Base-by-base conservation (phyloP, 805 yeast genomes). In the Kazachstania taianensis region DNA sequence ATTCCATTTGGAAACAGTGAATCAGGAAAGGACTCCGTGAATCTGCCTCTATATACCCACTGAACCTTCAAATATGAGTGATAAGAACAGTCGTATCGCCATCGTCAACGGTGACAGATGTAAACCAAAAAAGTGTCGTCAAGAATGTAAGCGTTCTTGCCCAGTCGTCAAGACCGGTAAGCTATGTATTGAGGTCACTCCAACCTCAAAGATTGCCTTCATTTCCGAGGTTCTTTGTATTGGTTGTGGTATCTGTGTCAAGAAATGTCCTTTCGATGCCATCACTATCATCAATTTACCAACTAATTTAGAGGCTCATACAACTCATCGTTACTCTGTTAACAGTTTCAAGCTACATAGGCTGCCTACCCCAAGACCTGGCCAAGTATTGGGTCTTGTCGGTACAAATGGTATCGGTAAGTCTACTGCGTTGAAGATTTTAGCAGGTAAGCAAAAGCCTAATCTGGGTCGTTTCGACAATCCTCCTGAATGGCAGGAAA, bases 321-420 rank as follows among this genome's bases (percentile, higher is more conserved):
- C 87, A 38, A 86, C 97, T 26, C 97, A 92, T 63, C 78, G 98
- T 69, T 92, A 92, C 63, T 84, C 96, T 33, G 98, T 97, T 37
- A 92, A 92, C 63, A 84, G 96, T 38, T 92, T 92, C 77, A 92
- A 92, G 63, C 73, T 92, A 55, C 98, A 92, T 62, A 75, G 98
- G 63, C 71, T 92, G 53, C 98, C 98, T 18, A 87, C 94, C 39
- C 98, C 98, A 44, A 82, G 98, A 66, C 97, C 98, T 2, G 97
- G 97, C 42, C 98, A 92, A 66, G 98, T 92, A 20, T 70, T 92
- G 46, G 98, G 98, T 49, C 73, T 92, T 48, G 98, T 92, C 35
- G 98, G 98, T 54, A 84, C 96, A 42, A 92, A 92, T 69, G 98
- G 98, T 86, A 92, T 92, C 56, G 98, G 98, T 54, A 92, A 92